Percentiles rank a stretch among this genome's conserved stretches.
phyloP scores from a whole-genome alignment of 805 yeast genomes.

The Metschnikowia corniflorae region DNA sequence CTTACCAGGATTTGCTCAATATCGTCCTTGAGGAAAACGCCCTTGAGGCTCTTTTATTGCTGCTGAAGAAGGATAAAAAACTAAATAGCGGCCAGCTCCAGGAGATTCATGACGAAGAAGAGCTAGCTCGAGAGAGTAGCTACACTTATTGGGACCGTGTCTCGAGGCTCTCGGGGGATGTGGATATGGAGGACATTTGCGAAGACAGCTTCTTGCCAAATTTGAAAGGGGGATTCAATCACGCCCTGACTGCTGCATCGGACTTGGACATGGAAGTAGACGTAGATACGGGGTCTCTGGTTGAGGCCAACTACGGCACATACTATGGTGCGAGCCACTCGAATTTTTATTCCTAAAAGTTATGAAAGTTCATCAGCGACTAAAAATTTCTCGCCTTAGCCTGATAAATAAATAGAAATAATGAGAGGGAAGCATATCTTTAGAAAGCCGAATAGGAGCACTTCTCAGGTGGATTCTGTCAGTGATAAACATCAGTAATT shows the following conservation, averaged over 20 bases:
- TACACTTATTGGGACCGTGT: conserved; percentile 39
- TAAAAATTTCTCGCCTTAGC: too few species aligned
- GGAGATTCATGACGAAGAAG: conserved; percentile 16
- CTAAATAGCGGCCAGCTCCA: conserved; percentile 11
- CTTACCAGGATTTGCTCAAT: conserved; percentile 21
- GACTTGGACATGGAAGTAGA: too few species aligned
- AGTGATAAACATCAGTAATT: too few species aligned
- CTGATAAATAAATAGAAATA: too few species aligned
- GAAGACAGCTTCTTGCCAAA: not conserved
- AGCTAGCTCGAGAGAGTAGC: conserved; percentile 21
- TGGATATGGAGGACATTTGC: conserved; percentile 10
- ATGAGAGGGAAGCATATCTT: too few species aligned
- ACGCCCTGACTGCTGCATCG: too few species aligned
- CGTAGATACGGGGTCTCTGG: not conserved
- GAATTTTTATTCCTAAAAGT: not conserved
- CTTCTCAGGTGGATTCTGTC: too few species aligned
- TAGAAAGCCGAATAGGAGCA: too few species aligned
- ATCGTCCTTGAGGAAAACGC: conserved; percentile 28
- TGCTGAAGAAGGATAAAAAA: conserved; percentile 8
- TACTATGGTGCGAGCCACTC: conserved; percentile 9
- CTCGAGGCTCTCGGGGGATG: conserved; percentile 21
- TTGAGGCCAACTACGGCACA: conserved; percentile 14
- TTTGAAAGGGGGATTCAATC: not conserved
- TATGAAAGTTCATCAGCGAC: too few species aligned
- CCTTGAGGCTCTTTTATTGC: conserved; percentile 19